These are phyloP conservation scores for Amphichorda felina DNA, from an alignment of 2,329 filamentous ascomycete genomes.

Conservation along the genomic window DNA sequence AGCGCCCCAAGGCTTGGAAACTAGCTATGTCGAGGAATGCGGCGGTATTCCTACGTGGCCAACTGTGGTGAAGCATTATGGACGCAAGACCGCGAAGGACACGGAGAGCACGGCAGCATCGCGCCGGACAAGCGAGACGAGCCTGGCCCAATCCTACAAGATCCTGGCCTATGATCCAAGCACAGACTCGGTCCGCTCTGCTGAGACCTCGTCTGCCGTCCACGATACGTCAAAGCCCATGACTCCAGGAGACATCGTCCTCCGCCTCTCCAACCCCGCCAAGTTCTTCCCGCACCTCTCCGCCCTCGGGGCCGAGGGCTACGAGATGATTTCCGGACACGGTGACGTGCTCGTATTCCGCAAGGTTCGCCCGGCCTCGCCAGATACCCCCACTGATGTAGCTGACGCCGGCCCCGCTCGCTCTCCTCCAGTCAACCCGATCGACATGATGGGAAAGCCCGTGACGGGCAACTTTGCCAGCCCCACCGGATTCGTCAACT, in stretches of 20 bases:
- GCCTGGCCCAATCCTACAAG: constrained; percentile 33
- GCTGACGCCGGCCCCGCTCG: constrained; percentile 1
- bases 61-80: constrained; percentile 20
- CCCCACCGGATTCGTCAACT: constrained; percentile 54
- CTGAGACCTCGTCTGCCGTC: constrained; percentile 47
- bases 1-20: constrained; percentile 34
- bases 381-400: background rate
- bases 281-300: constrained; percentile 55
- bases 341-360: constrained; percentile 56
- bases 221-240: constrained; percentile 34
- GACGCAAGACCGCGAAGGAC: background rate
- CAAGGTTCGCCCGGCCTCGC: constrained; percentile 30
- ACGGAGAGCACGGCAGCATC: constrained; percentile 1
- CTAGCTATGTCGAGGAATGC: constrained; percentile 31
- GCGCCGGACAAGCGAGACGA: constrained; percentile 1
- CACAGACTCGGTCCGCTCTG: constrained; percentile 43
- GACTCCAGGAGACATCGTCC: constrained; percentile 47
- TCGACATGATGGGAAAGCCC: constrained; percentile 39
- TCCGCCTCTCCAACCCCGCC: constrained; percentile 47
- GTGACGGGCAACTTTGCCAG: constrained; percentile 48
- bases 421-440: constrained; percentile 37
- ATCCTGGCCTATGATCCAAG: constrained; percentile 53
- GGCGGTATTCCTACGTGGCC: constrained; percentile 20
- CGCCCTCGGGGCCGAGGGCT: constrained; percentile 46
- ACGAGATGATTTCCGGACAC: constrained; percentile 52